Evolutionary conservation across 2,329 filamentous ascomycete genomes (phyloP).

Genomic region (Pyrenophora tritici-repentis): DNA sequence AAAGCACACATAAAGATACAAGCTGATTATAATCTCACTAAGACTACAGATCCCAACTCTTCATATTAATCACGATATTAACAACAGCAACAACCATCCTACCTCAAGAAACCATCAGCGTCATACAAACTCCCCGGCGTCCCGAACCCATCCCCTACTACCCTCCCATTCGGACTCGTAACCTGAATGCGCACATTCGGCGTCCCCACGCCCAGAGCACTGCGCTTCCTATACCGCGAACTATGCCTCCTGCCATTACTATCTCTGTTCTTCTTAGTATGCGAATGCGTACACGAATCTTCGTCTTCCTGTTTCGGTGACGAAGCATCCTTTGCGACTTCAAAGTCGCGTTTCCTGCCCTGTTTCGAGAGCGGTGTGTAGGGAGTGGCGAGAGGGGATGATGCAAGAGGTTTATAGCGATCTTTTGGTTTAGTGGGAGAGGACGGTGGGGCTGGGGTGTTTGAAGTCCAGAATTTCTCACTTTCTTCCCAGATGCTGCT

Average conservation of each 20-base stretch:
- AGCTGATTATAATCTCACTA: no score
- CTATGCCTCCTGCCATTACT: neutral
- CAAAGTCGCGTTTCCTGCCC: slow-evolving; percentile 25
- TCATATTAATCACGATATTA: no score
- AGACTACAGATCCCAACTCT: no score
- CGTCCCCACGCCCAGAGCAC: slow-evolving; percentile 23
- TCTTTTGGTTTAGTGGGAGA: slow-evolving; percentile 14
- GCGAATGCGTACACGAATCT: neutral
- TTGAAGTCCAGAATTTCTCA: slow-evolving; percentile 36
- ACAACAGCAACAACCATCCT: no score
- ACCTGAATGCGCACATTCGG: slow-evolving; percentile 36
- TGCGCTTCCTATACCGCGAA: slow-evolving; percentile 24
- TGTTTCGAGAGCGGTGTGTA: neutral
- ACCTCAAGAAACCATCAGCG: slow-evolving; percentile 12
- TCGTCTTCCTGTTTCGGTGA: no score
- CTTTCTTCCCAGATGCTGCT: slow-evolving; percentile 42
- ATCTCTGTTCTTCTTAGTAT: slow-evolving; percentile 6
- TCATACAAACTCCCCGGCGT: slow-evolving; percentile 45
- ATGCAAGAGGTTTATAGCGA: slow-evolving; percentile 16
- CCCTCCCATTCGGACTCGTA: slow-evolving; percentile 16
- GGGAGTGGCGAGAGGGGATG: slow-evolving; percentile 14
- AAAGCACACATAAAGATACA: no score
- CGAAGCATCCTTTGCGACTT: slow-evolving; percentile 27
- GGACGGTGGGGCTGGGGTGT: slow-evolving; percentile 16
- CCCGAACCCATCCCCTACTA: slow-evolving; percentile 8